Base-by-base conservation (phyloP, 352 stramenopile species). In the Elongisporangium senticosum region DNA sequence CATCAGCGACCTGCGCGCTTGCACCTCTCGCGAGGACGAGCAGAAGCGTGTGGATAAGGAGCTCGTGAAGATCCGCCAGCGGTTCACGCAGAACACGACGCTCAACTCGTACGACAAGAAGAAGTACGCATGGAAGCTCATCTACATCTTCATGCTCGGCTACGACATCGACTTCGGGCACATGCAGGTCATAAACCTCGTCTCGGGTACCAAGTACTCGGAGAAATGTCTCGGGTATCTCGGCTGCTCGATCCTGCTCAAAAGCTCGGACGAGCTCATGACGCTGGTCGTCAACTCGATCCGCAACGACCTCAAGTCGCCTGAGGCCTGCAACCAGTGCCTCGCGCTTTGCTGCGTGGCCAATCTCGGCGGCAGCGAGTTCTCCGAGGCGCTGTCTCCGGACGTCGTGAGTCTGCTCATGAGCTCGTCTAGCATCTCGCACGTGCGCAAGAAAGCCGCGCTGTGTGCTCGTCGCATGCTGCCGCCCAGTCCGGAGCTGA, bases 91-190 rank as follows among this genome's bases (percentile, higher is more conserved):
- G 52, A 79, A 72, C 15, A 74, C 77, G 33, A 58, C 68, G 39
- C 74, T 99, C 33, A 95, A 92, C 62, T 96, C 88, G 48, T 99
- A 99, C 72, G 92, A 99, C 72, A 88, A 96, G 58, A 99, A 99
- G 71, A 99, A 99, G 75, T 99, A 99, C 75, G 95, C 98, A 52
- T 99, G 96, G 96, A 99, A 99, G 80, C 78, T 99, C 59, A 97
- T 99, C 23, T 99, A 99, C 78, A 99, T 99, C 74, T 98, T 98
- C 75, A 98, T 99, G 77, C 74, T 99, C 51, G 97, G 97, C 58
- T 99, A 99, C 73, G 96, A 99, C 74, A 96, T 99, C 55, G 95
- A 99, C 72, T 99, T 99, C 86, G 97, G 97, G 28, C 96, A 99
- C 71, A 95, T 98, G 71, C 96, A 99, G 79, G 79, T 99, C 33